Conservation (phyloP, 2,329 filamentous ascomycete genomes). For the Aspergillus aculeatinus region DNA sequence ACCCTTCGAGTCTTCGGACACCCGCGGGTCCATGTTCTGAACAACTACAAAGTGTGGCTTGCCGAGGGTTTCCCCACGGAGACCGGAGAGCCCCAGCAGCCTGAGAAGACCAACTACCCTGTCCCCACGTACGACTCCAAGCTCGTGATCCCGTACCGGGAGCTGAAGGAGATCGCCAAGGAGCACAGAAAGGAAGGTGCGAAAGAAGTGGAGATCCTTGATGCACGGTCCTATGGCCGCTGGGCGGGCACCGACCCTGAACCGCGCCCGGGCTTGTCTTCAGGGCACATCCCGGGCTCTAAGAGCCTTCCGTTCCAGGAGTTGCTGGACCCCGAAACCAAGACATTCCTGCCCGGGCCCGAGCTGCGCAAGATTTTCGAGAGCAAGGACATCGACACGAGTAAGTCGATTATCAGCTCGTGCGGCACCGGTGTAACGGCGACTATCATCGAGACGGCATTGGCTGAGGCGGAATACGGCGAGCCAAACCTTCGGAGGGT, state of each 20-base stretch:
- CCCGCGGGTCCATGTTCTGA: constrained; percentile 79
- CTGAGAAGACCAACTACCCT: constrained; percentile 47
- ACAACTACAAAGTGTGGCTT: constrained; percentile 96
- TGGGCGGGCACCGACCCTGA: constrained; percentile 83
- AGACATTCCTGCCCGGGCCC: constrained; percentile 70
- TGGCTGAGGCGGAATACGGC: constrained; percentile 75
- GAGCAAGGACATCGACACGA: constrained; percentile 73
- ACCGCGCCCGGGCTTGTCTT: constrained; percentile 79
- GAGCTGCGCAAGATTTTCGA: constrained; percentile 75
- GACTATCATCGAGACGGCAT: constrained; percentile 81
- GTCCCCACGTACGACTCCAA: constrained; percentile 58
- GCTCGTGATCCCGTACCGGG: constrained; percentile 77
- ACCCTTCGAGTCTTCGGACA: constrained; percentile 90
- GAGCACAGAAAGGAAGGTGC: constrained; percentile 79
- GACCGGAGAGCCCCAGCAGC: constrained; percentile 56
- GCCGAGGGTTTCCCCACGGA: constrained; percentile 79
- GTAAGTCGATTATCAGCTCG: constrained; percentile 77
- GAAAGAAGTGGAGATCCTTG: constrained; percentile 82
- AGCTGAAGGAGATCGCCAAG: constrained; percentile 72
- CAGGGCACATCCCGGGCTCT: constrained; percentile 88
- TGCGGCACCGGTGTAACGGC: constrained; percentile 96
- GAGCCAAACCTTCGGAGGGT: constrained; percentile 66
- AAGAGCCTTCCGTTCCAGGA: constrained; percentile 77
- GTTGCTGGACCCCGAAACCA: constrained; percentile 78
- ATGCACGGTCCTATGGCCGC: constrained; percentile 76